These are phyloP conservation scores for Backusella westeae DNA, from an alignment of 192 early-diverging fungal genomes.

Conservation along the genomic window DNA sequence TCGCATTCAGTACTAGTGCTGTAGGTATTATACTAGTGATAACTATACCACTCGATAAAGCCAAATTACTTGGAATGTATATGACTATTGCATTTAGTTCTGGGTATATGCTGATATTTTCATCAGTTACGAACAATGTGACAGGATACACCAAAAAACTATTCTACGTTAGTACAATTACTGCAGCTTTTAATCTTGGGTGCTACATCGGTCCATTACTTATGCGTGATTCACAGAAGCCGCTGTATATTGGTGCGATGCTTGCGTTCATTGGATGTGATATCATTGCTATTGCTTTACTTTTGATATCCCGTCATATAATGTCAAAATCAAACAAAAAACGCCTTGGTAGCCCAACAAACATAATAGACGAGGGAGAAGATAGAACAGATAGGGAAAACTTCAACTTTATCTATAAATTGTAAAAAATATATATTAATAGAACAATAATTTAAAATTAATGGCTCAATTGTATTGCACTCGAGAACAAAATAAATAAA, in stretches of 20 bases:
- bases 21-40: constrained; percentile 24
- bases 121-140: constrained; percentile 6
- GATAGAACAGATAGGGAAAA: neutral
- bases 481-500: neutral
- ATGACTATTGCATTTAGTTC: neutral
- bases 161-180: neutral
- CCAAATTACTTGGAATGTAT: constrained; percentile 25
- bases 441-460: neutral
- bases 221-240: constrained; percentile 18
- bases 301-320: constrained; percentile 14
- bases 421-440: neutral
- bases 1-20: neutral
- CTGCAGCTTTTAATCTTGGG: constrained; percentile 18
- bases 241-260: constrained; percentile 20
- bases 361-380: neutral
- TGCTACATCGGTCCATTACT: constrained; percentile 21
- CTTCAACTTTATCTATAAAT: neutral
- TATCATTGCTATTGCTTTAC: constrained; percentile 1
- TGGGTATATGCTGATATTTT: constrained; percentile 6
- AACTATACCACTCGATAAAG: neutral
- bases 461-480: neutral
- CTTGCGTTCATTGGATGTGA: constrained; percentile 11
- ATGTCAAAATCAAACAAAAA: constrained; percentile 18
- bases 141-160: constrained; percentile 21
- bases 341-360: neutral